Conservation (phyloP, 2,329 filamentous ascomycete genomes). For the Sclerotinia minor region DNA sequence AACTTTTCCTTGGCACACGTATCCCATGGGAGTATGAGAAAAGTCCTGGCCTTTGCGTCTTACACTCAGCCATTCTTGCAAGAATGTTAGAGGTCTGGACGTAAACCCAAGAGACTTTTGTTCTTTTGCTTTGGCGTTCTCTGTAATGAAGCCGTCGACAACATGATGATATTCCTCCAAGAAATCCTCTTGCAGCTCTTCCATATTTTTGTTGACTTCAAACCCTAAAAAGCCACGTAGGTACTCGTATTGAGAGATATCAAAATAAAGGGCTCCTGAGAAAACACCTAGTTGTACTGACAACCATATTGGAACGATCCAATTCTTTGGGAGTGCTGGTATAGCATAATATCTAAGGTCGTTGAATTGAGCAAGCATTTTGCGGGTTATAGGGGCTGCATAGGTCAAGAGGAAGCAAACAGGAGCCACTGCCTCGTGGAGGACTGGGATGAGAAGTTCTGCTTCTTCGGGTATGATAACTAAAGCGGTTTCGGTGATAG, state of each 20-base stretch:
- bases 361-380: constrained; percentile 59
- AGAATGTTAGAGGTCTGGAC: constrained; percentile 47
- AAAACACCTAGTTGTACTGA: constrained; percentile 60
- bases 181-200: constrained; percentile 19
- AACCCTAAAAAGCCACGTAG: constrained; percentile 40
- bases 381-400: constrained; percentile 58
- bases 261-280: constrained; percentile 61
- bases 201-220: constrained; percentile 13
- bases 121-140: not conserved
- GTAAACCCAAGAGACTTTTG: constrained; percentile 35
- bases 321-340: constrained; percentile 47
- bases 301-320: constrained; percentile 53
- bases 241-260: constrained; percentile 48
- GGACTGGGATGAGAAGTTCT: constrained; percentile 52
- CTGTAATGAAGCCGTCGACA: not conserved
- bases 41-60: constrained; percentile 58
- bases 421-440: constrained; percentile 38
- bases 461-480: constrained; percentile 65
- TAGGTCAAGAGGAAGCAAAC: constrained; percentile 55
- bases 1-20: constrained; percentile 43
- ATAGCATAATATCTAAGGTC: constrained; percentile 53
- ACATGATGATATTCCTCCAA: not conserved
- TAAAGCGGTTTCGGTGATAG: constrained; percentile 49
- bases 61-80: constrained; percentile 58
- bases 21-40: constrained; percentile 58